Conservation (phyloP, 106 monocot species). For the Acorus gramineus region DNA sequence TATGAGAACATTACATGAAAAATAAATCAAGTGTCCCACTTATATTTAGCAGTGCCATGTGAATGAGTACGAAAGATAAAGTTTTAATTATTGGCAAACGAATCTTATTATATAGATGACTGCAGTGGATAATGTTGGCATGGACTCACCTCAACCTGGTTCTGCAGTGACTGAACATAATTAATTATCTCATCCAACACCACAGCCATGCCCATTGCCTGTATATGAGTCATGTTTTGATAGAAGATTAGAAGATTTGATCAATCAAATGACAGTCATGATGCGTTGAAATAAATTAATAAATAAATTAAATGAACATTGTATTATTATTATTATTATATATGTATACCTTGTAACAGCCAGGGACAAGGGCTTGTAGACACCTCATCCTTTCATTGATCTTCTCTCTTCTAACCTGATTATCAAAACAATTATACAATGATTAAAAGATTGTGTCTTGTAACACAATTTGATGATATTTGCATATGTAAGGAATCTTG, state of each 20-base stretch:
- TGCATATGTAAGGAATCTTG: no score
- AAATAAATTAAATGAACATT: neutral
- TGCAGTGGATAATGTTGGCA: neutral
- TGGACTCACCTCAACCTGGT: slow-evolving; percentile 57
- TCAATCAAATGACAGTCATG: neutral
- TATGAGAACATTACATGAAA: neutral
- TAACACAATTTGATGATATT: neutral
- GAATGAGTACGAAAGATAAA: no score
- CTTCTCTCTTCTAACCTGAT: slow-evolving; percentile 64
- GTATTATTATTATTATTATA: neutral
- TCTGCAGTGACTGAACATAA: slow-evolving; percentile 68
- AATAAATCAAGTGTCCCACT: neutral
- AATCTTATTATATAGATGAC: neutral
- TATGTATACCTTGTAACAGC: slow-evolving; percentile 50
- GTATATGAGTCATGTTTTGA: neutral
- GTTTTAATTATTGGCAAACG: neutral
- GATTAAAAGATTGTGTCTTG: neutral
- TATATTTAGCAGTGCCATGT: neutral
- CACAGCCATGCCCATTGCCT: slow-evolving; percentile 67
- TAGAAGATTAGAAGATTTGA: no score
- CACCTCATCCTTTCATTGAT: slow-evolving; percentile 56
- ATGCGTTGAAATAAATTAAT: neutral
- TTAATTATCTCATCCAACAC: slow-evolving; percentile 74
- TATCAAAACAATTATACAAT: neutral
- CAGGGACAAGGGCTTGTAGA: slow-evolving; percentile 52